Base-by-base conservation (phyloP, 2,329 filamentous ascomycete genomes). In the Fusarium bactridioides region DNA sequence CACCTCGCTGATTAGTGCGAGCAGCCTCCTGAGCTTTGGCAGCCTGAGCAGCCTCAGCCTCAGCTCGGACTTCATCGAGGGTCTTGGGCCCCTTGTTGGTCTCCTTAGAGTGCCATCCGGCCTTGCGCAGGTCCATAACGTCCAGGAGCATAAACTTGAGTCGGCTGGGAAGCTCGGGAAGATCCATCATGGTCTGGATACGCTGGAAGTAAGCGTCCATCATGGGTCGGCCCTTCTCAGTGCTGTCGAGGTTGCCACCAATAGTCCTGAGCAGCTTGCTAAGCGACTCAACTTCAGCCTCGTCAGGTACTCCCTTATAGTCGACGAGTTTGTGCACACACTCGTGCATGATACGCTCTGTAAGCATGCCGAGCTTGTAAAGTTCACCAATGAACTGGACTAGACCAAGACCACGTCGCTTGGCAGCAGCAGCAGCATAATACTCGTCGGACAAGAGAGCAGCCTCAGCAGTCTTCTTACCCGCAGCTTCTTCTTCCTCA, bases 371-470 rank as follows among this genome's bases (percentile, higher is more conserved):
- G 69, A 99, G 91, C 88, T 98, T 99, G 90, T 97, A 99, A 50
- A 99, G 90, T 84, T 99, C 96, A 86, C 96, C 96, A 80, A 99
- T 99, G 85, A 99, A 99, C 84, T 98, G 95, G 73, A 99, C 95
- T 27, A 99, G 90, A 91, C 96, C 96, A 73, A 99, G 93, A 84
- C 96, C 96, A 83, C 94, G 93, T 84, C 96, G 92, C 88, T 99
- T 99, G 79, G 95, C 95, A 64, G 95, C 95, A 55, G 95, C 95
- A 44, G 94, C 95, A 73, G 91, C 85, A 82, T 99, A 99, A 86
- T 99, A 99, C 81, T 98, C 96, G 70, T 99, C 96, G 1, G 95
- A 97, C 76, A 99, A 84, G 87, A 98, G 91, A 51, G 86, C 92
- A 56, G 91, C 92, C 80, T 97, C 95, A 69, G 88, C 88, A 5